Conservation (phyloP, 768 basidiomycete species). For the Termitomyces sp. region DNA sequence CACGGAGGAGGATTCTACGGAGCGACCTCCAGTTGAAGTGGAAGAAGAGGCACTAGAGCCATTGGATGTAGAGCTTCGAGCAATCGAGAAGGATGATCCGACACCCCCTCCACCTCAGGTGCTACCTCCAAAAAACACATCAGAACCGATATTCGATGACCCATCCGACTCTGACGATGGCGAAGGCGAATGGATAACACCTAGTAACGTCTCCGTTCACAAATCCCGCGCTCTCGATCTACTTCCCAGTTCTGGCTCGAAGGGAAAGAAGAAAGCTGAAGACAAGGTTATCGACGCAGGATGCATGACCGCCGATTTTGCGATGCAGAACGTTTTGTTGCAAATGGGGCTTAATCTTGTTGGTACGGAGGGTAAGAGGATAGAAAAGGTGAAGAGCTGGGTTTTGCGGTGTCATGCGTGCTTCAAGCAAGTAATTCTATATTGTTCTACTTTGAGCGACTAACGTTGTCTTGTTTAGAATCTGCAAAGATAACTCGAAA, state of each 20-base stretch:
- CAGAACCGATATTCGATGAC: conserved; percentile 60
- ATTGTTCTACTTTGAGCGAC: neutral
- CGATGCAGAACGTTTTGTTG: conserved; percentile 96
- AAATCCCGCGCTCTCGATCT: conserved; percentile 86
- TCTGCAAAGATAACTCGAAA: conserved; percentile 92
- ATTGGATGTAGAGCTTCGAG: conserved; percentile 43
- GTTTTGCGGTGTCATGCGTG: conserved; percentile 97
- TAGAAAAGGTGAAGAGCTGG: conserved; percentile 92
- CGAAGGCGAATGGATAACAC: conserved; percentile 97
- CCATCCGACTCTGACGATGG: conserved; percentile 78
- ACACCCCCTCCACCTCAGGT: conserved; percentile 6
- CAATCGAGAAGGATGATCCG: conserved; percentile 24
- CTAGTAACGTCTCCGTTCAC: conserved; percentile 77
- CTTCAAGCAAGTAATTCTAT: conserved; percentile 82
- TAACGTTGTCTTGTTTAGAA: conserved; percentile 41
- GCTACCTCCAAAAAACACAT: conserved; percentile 11
- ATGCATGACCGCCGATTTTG: conserved; percentile 98
- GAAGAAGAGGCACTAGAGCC: conserved; percentile 32
- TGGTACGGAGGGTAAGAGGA: conserved; percentile 85
- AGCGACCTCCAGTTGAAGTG: conserved; percentile 18
- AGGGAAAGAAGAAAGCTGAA: conserved; percentile 33
- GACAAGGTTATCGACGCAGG: conserved; percentile 58
- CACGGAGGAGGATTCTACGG: conserved; percentile 13
- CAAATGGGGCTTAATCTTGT: conserved; percentile 93
- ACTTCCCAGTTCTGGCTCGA: conserved; percentile 52